Evolutionary conservation across 164 flowering plant genomes (phyloP).

Genomic region (Annona squamosa): DNA sequence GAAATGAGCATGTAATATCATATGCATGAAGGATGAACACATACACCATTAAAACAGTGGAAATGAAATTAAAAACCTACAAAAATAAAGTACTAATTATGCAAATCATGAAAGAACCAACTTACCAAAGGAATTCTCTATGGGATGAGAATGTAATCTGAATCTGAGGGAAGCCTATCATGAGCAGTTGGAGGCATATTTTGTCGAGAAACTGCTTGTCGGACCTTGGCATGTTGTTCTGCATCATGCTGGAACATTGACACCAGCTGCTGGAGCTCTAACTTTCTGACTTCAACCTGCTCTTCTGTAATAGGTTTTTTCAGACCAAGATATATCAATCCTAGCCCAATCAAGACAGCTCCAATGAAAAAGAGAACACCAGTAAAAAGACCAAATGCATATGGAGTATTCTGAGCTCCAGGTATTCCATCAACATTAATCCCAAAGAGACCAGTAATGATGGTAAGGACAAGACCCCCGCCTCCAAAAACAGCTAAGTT

Average conservation of each 20-base stretch:
- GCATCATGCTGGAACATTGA: constrained; percentile 93
- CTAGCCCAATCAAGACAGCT: constrained; percentile 46
- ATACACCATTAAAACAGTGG: neutral
- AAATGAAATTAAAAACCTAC: too few relatives aligned
- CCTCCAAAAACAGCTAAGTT: constrained; percentile 89
- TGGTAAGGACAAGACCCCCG: constrained; percentile 78
- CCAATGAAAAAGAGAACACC: constrained; percentile 53
- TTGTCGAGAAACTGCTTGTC: constrained; percentile 26
- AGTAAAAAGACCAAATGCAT: constrained; percentile 74
- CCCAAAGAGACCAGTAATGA: constrained; percentile 87
- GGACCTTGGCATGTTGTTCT: constrained; percentile 82
- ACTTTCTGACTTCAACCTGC: constrained; percentile 63
- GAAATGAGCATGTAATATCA: neutral
- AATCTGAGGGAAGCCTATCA: constrained; percentile 15
- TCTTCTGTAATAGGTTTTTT: constrained; percentile 55
- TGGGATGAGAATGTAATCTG: constrained; percentile 19
- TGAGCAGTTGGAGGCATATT: constrained; percentile 51
- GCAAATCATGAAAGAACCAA: neutral
- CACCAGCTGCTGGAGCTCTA: constrained; percentile 79
- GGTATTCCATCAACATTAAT: constrained; percentile 96
- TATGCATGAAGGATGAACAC: neutral
- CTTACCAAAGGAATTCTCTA: neutral
- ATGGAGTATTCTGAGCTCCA: constrained; percentile 64
- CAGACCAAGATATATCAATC: constrained; percentile 66
- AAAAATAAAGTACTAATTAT: neutral